These are phyloP conservation scores for Cytospora paraplurivora DNA, from an alignment of 2,329 filamentous ascomycete species.

Conservation along the genomic window DNA sequence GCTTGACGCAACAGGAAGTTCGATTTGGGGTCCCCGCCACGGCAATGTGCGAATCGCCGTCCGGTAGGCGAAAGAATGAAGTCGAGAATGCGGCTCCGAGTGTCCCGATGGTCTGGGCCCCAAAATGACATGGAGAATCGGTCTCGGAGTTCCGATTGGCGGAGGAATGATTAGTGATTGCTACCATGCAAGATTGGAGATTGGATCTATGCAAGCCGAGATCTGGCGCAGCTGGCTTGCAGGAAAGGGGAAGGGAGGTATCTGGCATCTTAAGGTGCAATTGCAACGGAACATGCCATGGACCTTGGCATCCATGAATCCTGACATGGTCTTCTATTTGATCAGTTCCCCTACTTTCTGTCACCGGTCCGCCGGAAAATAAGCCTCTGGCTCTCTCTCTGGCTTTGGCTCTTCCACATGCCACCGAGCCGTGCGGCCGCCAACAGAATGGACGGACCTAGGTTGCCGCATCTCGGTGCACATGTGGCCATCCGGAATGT, in stretches of 20 bases:
- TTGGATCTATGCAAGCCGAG: constrained; percentile 26
- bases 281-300: constrained; percentile 3
- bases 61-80: neutral
- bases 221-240: constrained; percentile 19
- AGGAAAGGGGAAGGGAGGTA: neutral
- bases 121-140: neutral
- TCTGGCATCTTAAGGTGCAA: constrained; percentile 5
- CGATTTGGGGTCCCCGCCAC: neutral
- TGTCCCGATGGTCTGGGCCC: constrained; percentile 14
- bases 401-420: neutral
- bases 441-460: neutral
- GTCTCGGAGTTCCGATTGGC: constrained; percentile 14
- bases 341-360: neutral
- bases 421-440: neutral
- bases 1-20: neutral
- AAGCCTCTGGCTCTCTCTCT: neutral
- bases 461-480: neutral
- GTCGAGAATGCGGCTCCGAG: constrained; percentile 18
- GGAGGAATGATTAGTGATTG: constrained; percentile 5
- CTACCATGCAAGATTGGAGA: constrained; percentile 13
- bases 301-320: neutral
- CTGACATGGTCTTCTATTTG: neutral
- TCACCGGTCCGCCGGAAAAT: neutral
- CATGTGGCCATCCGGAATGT: constrained; percentile 15
- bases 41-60: neutral